These are phyloP conservation scores for Asterella californica DNA, from an alignment of 225 moss, liverwort and hornwort species.

Conservation along the genomic window DNA sequence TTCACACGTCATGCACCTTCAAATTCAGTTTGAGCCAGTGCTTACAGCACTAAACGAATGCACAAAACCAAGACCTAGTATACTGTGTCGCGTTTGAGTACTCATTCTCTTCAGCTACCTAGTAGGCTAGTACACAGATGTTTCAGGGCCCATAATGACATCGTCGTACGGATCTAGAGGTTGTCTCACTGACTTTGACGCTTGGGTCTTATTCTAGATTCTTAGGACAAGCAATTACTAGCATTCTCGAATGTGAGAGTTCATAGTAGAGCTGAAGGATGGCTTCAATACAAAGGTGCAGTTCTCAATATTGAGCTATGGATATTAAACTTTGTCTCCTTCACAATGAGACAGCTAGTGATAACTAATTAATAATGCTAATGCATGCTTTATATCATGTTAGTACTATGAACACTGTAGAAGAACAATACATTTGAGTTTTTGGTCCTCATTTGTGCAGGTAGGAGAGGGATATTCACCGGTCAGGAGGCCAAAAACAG, in stretches of 20 bases:
- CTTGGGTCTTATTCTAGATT: neutral
- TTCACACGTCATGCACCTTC: too few relatives aligned
- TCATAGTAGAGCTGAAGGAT: constrained; percentile 7
- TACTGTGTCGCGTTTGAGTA: too few relatives aligned
- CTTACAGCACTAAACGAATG: too few relatives aligned
- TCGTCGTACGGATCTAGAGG: too few relatives aligned
- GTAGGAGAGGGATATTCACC: constrained; percentile 66
- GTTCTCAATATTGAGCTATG: neutral
- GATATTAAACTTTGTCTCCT: neutral
- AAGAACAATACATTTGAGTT: neutral
- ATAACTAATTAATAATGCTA: neutral
- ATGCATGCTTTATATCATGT: too few relatives aligned
- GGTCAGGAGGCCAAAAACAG: constrained; percentile 72
- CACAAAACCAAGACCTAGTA: too few relatives aligned
- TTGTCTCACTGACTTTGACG: too few relatives aligned
- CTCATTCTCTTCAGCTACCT: too few relatives aligned
- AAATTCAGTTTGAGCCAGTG: too few relatives aligned
- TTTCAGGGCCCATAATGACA: too few relatives aligned
- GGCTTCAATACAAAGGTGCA: neutral
- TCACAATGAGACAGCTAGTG: neutral
- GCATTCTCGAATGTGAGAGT: constrained; percentile 18
- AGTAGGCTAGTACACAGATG: too few relatives aligned
- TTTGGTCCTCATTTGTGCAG: constrained; percentile 25
- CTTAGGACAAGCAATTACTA: neutral
- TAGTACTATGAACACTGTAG: neutral